phyloP scores from a whole-genome alignment of 306 rosid genomes.

The Vigna mungo region DNA sequence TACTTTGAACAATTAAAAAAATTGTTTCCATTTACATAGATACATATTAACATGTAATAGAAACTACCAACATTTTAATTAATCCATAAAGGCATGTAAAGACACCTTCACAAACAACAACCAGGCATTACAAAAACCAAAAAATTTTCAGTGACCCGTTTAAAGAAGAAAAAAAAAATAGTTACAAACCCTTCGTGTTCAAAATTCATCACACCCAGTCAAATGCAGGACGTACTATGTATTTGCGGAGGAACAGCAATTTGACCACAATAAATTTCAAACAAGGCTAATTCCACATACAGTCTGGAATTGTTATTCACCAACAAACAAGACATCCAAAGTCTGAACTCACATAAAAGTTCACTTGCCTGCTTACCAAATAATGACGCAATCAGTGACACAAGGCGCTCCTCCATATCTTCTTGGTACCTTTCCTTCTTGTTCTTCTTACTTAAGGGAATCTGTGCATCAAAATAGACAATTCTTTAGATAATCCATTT shows the following conservation, averaged over 20 bases:
- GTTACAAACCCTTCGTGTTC: neutral
- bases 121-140: neutral
- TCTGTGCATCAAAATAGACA: slow-evolving; percentile 50
- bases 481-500: slow-evolving; percentile 39
- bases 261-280: neutral
- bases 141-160: neutral
- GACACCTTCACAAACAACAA: slow-evolving; percentile 16
- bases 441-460: slow-evolving; percentile 78
- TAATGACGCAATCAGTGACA: slow-evolving; percentile 86
- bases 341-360: slow-evolving; percentile 43
- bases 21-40: neutral
- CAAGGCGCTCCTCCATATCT: slow-evolving; percentile 91
- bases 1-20: slow-evolving; percentile 15
- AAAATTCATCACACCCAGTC: slow-evolving; percentile 18
- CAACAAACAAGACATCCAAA: slow-evolving; percentile 28
- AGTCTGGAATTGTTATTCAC: neutral
- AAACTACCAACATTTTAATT: neutral
- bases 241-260: slow-evolving; percentile 25
- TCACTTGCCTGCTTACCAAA: slow-evolving; percentile 92
- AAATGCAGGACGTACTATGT: neutral
- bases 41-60: slow-evolving; percentile 22
- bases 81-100: slow-evolving; percentile 1
- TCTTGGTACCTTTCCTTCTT: slow-evolving; percentile 92
- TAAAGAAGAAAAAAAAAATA: neutral
- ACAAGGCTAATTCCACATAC: neutral